phyloP scores from a whole-genome alignment of 2,329 filamentous ascomycete genomes.

The Ceratocystis destructans region DNA sequence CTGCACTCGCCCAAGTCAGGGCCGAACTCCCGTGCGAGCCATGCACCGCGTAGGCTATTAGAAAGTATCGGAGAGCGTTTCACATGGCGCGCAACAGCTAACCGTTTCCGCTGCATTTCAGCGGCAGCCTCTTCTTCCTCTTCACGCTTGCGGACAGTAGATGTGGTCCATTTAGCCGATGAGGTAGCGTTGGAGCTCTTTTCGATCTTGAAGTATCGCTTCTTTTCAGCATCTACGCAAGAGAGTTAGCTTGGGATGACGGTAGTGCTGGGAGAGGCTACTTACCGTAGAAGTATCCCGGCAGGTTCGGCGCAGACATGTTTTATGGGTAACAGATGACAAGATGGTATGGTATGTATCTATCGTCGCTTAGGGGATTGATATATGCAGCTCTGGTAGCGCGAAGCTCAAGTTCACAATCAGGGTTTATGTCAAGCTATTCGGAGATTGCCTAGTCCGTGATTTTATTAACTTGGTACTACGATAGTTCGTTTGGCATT shows the following conservation, averaged over 20 bases:
- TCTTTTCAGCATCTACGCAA: slow-evolving; percentile 38
- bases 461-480: background rate
- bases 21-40: slow-evolving; percentile 16
- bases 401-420: background rate
- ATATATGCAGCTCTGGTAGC: background rate
- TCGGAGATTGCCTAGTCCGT: background rate
- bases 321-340: background rate
- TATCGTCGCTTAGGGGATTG: background rate
- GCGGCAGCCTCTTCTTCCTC: slow-evolving; percentile 28
- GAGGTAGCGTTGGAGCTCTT: slow-evolving; percentile 39
- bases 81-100: slow-evolving; percentile 7
- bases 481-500: background rate
- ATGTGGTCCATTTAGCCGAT: slow-evolving; percentile 40
- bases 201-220: slow-evolving; percentile 56
- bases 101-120: background rate
- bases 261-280: background rate
- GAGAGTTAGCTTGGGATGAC: background rate
- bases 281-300: slow-evolving; percentile 14
- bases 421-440: background rate
- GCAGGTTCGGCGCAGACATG: background rate
- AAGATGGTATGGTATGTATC: background rate
- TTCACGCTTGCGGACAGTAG: slow-evolving; percentile 44
- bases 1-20: background rate
- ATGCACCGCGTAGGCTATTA: background rate
- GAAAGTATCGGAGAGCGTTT: slow-evolving; percentile 2